phyloP scores from a whole-genome alignment of 345 rosid species.

The Erodium maritimum region DNA sequence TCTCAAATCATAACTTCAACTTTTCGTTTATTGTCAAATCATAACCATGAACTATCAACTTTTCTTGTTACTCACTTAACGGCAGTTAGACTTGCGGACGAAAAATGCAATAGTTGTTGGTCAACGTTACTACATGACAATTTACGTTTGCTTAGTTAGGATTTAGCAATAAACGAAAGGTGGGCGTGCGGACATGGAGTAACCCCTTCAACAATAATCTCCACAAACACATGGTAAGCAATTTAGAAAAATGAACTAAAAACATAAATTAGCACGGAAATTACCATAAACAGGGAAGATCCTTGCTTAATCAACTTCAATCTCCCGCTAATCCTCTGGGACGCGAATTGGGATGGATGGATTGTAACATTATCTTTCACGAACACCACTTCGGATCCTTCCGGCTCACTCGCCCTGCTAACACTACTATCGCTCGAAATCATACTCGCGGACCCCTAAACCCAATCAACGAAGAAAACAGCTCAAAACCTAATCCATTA shows the following conservation, averaged over 20 bases:
- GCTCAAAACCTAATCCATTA: background rate
- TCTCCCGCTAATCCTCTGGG: constrained; percentile 84
- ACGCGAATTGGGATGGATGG: constrained; percentile 82
- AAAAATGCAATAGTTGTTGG: too few species aligned
- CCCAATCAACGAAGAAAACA: background rate
- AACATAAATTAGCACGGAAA: background rate
- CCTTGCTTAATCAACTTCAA: constrained; percentile 82
- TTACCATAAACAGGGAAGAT: constrained; percentile 59
- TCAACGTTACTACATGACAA: too few species aligned
- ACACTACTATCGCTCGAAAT: constrained; percentile 48
- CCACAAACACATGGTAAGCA: background rate
- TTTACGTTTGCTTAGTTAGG: too few species aligned
- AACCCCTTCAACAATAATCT: too few species aligned
- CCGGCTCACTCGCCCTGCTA: constrained; percentile 49
- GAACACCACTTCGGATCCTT: constrained; percentile 60
- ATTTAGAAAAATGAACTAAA: background rate
- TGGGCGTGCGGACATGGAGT: too few species aligned
- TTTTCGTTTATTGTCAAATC: too few species aligned
- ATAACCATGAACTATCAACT: too few species aligned
- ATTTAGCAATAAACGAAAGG: too few species aligned
- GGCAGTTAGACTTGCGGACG: too few species aligned
- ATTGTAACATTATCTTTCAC: constrained; percentile 77
- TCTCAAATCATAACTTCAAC: too few species aligned
- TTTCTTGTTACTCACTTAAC: too few species aligned
- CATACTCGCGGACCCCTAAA: constrained; percentile 66